Evolutionary conservation across 2,329 filamentous ascomycete genomes (phyloP).

Genomic region (Claviceps capensis): DNA sequence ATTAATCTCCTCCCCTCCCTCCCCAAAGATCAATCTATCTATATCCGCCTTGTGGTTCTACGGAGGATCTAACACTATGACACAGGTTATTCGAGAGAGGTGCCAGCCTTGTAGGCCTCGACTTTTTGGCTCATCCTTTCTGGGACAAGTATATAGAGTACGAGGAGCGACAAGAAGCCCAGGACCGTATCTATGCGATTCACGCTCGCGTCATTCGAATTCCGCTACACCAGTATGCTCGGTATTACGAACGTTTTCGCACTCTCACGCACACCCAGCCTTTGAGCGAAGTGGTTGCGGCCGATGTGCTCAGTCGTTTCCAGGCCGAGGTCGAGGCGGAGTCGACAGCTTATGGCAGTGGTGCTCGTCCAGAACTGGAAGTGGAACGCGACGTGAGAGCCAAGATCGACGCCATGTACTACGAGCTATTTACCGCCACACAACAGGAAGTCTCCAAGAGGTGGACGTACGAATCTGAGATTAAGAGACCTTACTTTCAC

Average conservation of each 20-base stretch:
- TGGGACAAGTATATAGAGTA: conserved; percentile 99
- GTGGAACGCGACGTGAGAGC: conserved; percentile 69
- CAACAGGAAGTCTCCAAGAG: conserved; percentile 82
- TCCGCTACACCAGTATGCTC: conserved; percentile 88
- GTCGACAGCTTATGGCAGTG: conserved; percentile 34
- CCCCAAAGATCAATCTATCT: conserved; percentile 2
- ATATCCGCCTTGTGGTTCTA: background rate
- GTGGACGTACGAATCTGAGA: conserved; percentile 88
- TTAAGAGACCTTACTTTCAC: conserved; percentile 94
- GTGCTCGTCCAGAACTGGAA: conserved; percentile 56
- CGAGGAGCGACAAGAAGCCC: conserved; percentile 76
- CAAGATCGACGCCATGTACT: conserved; percentile 68
- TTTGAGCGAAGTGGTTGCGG: conserved; percentile 55
- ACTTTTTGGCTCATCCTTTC: conserved; percentile 89
- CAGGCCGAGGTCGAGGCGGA: conserved; percentile 60
- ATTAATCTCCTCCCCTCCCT: conserved; percentile 34
- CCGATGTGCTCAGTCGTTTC: conserved; percentile 54
- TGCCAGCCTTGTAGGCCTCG: conserved; percentile 70
- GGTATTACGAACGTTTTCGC: conserved; percentile 87
- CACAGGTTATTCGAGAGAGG: conserved; percentile 83
- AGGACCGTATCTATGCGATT: conserved; percentile 75
- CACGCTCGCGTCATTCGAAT: conserved; percentile 73
- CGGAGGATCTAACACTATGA: conserved; percentile 14
- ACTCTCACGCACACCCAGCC: conserved; percentile 61
- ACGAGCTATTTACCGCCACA: conserved; percentile 66